Conservation (phyloP, 2,329 filamentous ascomycete species). For the Tolypocladium sp. region DNA sequence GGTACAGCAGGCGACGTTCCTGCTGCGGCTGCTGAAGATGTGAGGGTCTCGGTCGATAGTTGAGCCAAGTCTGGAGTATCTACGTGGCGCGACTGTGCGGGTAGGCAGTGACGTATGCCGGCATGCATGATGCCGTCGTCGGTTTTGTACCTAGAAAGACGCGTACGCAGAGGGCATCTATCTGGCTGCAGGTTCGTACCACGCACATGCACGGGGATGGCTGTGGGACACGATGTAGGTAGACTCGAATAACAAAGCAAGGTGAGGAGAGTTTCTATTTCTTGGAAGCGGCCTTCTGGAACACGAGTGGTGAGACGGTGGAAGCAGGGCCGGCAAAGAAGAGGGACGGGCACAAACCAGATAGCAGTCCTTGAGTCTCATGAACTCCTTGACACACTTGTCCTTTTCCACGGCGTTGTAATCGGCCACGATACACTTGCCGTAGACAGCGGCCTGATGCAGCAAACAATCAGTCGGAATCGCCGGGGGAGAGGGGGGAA, state of each 20-base stretch:
- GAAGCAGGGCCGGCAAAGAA: not conserved
- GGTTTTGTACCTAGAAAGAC: not conserved
- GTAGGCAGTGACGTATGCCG: not conserved
- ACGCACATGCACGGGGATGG: not conserved
- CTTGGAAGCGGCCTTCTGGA: slow-evolving; percentile 16
- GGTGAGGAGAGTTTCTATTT: slow-evolving; percentile 5
- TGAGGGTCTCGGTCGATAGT: slow-evolving; percentile 26
- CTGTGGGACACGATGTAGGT: not conserved
- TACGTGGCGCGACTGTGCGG: not conserved
- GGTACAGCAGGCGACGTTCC: slow-evolving; percentile 72
- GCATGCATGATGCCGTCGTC: not conserved
- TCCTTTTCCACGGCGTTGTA: slow-evolving; percentile 88
- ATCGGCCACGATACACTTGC: slow-evolving; percentile 82
- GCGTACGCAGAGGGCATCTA: too few relatives aligned
- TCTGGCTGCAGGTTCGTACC: not conserved
- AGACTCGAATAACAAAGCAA: not conserved
- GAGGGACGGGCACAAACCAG: slow-evolving; percentile 46
- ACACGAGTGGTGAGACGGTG: not conserved
- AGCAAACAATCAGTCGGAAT: not conserved
- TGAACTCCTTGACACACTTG: slow-evolving; percentile 79
- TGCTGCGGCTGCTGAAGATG: slow-evolving; percentile 67
- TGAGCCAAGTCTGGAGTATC: not conserved
- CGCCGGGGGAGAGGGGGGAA: not conserved
- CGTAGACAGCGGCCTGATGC: slow-evolving; percentile 69
- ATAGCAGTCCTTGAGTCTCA: slow-evolving; percentile 80